phyloP scores from a whole-genome alignment of 805 yeast species.

The Saccharomycopsis oosterbeekiorum region DNA sequence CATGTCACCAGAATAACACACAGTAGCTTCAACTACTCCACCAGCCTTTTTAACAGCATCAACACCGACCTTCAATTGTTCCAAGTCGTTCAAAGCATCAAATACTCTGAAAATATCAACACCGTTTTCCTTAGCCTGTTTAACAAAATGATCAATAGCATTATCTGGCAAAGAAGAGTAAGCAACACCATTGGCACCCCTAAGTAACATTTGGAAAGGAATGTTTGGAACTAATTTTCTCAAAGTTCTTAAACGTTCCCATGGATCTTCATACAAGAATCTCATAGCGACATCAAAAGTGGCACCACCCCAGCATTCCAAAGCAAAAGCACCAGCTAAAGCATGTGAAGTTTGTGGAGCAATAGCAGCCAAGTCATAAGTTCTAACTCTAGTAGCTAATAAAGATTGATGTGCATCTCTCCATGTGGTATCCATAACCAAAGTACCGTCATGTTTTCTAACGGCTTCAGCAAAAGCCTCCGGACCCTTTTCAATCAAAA shows the following conservation, averaged over 20 bases:
- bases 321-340: constrained; percentile 79
- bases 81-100: constrained; percentile 94
- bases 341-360: constrained; percentile 94
- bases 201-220: constrained; percentile 97
- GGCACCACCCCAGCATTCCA: constrained; percentile 99
- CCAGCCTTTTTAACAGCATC: constrained; percentile 97
- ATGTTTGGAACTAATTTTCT: constrained; percentile 92
- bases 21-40: constrained; percentile 97
- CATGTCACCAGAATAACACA: constrained; percentile 99
- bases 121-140: constrained; percentile 91
- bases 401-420: constrained; percentile 99
- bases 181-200: constrained; percentile 99
- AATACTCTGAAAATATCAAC: constrained; percentile 97
- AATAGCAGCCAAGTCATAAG: constrained; percentile 80
- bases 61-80: constrained; percentile 94
- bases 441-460: constrained; percentile 72
- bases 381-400: constrained; percentile 94
- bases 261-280: constrained; percentile 96
- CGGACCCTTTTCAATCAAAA: constrained; percentile 77
- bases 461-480: constrained; percentile 84
- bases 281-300: constrained; percentile 98
- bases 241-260: constrained; percentile 88
- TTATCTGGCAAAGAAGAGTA: constrained; percentile 97
- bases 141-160: constrained; percentile 94
- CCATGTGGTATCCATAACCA: constrained; percentile 98